phyloP scores from a whole-genome alignment of 441 rosid genomes.

The Jatropha multifida region DNA sequence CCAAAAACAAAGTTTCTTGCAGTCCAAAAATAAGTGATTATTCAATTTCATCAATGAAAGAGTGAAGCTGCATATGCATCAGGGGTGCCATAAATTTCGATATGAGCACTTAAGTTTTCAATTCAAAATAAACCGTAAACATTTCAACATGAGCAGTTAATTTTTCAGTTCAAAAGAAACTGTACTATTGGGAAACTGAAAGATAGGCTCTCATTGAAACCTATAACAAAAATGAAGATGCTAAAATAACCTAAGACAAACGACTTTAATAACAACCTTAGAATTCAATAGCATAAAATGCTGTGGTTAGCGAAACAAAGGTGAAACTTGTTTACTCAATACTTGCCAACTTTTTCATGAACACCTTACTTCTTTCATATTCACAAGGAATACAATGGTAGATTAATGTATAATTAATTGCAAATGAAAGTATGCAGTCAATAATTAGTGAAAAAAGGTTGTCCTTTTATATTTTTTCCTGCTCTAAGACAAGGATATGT shows the following conservation, averaged over 20 bases:
- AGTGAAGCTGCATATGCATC: not conserved
- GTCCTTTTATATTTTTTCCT: not conserved
- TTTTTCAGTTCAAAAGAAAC: not conserved
- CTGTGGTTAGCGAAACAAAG: not conserved
- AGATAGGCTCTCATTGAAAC: not conserved
- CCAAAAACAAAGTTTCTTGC: conserved; percentile 9
- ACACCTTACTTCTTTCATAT: not conserved
- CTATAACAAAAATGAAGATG: not conserved
- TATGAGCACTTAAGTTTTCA: not conserved
- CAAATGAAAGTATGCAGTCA: not conserved
- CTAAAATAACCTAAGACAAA: not conserved
- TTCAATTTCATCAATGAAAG: conserved; percentile 9
- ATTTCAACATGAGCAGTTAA: conserved; percentile 8
- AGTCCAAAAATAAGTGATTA: conserved; percentile 6
- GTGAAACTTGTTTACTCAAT: conserved; percentile 9
- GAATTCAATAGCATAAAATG: not conserved
- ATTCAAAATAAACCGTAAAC: not conserved
- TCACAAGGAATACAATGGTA: not conserved
- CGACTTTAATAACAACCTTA: not conserved
- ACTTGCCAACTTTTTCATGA: not conserved
- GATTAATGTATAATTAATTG: conserved; percentile 8
- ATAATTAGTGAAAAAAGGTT: not conserved
- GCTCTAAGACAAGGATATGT: not conserved
- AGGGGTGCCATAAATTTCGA: not conserved
- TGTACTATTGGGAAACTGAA: not conserved